Conservation (phyloP, 768 basidiomycete genomes). For the Amanita muscaria region DNA sequence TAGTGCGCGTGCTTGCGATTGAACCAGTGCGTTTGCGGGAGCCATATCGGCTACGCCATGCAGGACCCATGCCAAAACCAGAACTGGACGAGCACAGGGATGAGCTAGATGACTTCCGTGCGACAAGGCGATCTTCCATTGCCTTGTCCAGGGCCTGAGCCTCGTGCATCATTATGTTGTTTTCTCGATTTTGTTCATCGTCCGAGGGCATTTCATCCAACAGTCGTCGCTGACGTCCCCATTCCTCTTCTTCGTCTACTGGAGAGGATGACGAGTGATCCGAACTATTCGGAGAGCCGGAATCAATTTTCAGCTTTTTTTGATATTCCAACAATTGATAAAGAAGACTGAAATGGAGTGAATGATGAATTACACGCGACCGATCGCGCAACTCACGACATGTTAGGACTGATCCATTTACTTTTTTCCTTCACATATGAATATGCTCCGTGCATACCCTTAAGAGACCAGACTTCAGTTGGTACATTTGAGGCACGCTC, state of each 20-base stretch:
- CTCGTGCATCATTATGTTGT: slow-evolving; percentile 56
- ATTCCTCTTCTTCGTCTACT: slow-evolving; percentile 71
- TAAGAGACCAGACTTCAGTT: slow-evolving; percentile 67
- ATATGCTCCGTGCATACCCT: slow-evolving; percentile 88
- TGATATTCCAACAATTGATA: slow-evolving; percentile 93
- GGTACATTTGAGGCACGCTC: slow-evolving; percentile 56
- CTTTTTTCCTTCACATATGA: slow-evolving; percentile 85
- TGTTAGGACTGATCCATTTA: slow-evolving; percentile 84
- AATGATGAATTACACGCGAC: slow-evolving; percentile 11
- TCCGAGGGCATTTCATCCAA: slow-evolving; percentile 49
- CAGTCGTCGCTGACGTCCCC: slow-evolving; percentile 59
- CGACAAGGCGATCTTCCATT: slow-evolving; percentile 76
- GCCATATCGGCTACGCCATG: slow-evolving; percentile 57
- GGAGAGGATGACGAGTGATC: slow-evolving; percentile 40
- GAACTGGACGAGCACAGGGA: slow-evolving; percentile 47
- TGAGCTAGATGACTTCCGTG: slow-evolving; percentile 63
- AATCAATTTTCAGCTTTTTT: slow-evolving; percentile 50
- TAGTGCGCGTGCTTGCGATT: slow-evolving; percentile 61
- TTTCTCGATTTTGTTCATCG: slow-evolving; percentile 46
- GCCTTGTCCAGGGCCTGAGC: slow-evolving; percentile 79
- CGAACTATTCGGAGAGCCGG: slow-evolving; percentile 41
- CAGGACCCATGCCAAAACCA: slow-evolving; percentile 57
- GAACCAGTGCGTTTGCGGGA: slow-evolving; percentile 67
- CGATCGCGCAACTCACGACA: slow-evolving; percentile 61
- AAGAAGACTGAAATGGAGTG: slow-evolving; percentile 54